A percentile compares a stretch with the other conserved stretches of the same genome.
Evolutionary conservation across 73 alveolate genomes (phyloP).

Genomic region (Effrenium voratum): DNA sequence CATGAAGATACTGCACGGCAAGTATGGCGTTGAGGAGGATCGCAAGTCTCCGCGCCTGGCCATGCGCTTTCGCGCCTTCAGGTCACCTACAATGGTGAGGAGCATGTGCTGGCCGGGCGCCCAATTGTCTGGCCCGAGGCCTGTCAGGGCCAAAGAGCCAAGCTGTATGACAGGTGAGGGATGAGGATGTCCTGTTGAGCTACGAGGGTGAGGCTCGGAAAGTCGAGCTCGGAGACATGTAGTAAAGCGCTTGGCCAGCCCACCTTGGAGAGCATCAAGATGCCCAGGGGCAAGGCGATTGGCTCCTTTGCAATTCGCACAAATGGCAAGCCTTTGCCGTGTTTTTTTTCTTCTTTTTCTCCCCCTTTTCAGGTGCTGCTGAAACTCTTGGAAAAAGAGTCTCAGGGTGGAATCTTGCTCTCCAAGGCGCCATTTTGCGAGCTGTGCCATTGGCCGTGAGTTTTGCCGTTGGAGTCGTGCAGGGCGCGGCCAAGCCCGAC

Average conservation of each 20-base stretch:
- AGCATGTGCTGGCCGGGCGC: conserved; percentile 52
- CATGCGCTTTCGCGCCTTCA: too few relatives aligned
- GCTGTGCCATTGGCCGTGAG: not conserved
- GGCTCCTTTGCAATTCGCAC: not conserved
- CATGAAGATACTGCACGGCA: conserved; percentile 76
- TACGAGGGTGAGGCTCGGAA: conserved; percentile 35
- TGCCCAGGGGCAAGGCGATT: conserved; percentile 71
- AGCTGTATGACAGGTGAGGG: conserved; percentile 11
- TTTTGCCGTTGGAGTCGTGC: not conserved
- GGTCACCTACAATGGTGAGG: conserved; percentile 72
- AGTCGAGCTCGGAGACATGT: not conserved
- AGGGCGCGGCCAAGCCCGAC: conserved; percentile 68
- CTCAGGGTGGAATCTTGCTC: conserved; percentile 51
- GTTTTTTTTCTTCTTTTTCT: not conserved
- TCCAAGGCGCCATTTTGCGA: conserved; percentile 13
- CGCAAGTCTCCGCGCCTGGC: too few relatives aligned
- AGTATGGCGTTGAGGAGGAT: conserved; percentile 75
- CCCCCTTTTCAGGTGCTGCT: conserved; percentile 43
- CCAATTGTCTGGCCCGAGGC: not conserved
- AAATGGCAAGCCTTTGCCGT: not conserved
- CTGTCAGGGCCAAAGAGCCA: not conserved
- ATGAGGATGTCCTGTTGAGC: conserved; percentile 70
- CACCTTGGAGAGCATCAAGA: conserved; percentile 68
- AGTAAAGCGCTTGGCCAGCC: conserved; percentile 3
- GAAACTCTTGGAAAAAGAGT: conserved; percentile 33